These are phyloP conservation scores for Polyplosphaeria fusca DNA, from an alignment of 495 filamentous ascomycete genomes.

Conservation along the genomic window DNA sequence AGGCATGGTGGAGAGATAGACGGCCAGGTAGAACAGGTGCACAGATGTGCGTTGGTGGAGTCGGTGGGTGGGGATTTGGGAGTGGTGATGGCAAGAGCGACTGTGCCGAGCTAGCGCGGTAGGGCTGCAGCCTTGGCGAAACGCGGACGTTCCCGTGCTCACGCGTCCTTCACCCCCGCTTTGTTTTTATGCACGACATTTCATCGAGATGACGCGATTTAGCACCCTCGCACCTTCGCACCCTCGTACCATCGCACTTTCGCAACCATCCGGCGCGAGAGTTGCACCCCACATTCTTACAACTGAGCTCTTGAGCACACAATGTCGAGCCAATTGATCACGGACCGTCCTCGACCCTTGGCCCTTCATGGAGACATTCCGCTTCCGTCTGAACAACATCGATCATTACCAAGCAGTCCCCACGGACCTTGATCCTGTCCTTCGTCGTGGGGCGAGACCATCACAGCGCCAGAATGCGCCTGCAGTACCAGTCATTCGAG, in stretches of 20 bases:
- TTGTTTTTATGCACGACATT: constrained; percentile 1
- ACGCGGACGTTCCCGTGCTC: constrained; percentile 14
- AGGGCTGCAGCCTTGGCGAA: constrained; percentile 24
- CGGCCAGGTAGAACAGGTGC: background rate
- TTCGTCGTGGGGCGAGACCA: constrained; percentile 56
- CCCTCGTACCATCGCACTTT: too few species aligned
- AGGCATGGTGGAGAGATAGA: constrained; percentile 34
- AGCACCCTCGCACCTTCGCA: too few species aligned
- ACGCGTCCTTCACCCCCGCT: constrained; percentile 16
- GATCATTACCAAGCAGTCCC: constrained; percentile 83
- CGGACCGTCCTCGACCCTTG: background rate
- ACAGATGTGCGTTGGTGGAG: background rate
- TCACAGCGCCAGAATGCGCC: constrained; percentile 56
- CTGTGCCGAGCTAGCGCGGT: constrained; percentile 13
- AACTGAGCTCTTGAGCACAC: too few species aligned
- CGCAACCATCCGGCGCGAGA: background rate
- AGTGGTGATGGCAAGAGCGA: background rate
- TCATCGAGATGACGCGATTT: background rate
- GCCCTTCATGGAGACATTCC: constrained; percentile 51
- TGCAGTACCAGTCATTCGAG: constrained; percentile 79
- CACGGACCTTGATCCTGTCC: constrained; percentile 74
- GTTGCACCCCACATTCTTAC: too few species aligned
- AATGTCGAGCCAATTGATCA: too few species aligned
- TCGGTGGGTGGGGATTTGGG: background rate
- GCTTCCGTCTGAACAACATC: constrained; percentile 88